Conservation (phyloP, 2,329 filamentous ascomycete species). For the Colletotrichum noveboracense region DNA sequence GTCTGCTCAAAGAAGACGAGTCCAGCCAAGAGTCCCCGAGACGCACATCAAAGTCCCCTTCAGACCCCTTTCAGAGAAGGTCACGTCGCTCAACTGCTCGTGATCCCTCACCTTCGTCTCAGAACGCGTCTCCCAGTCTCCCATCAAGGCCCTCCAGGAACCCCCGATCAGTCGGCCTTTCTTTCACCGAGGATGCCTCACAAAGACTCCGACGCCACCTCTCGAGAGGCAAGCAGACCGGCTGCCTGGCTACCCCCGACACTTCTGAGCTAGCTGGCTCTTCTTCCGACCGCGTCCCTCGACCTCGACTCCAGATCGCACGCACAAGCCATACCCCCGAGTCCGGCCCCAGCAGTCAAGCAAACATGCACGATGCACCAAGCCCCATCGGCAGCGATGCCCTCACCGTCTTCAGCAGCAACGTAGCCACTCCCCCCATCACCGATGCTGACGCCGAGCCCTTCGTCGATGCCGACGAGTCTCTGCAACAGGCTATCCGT, state of each 20-base stretch:
- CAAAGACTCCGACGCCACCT: conserved; percentile 45
- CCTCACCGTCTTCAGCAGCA: conserved; percentile 66
- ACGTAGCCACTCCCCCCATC: conserved; percentile 76
- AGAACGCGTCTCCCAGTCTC: conserved; percentile 31
- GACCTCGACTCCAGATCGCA: conserved; percentile 46
- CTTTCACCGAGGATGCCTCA: conserved; percentile 33
- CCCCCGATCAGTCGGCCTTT: conserved; percentile 2
- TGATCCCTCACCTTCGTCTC: conserved; percentile 37
- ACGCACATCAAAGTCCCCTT: conserved; percentile 26
- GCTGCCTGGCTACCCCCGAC: conserved; percentile 63
- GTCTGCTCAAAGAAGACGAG: conserved; percentile 28
- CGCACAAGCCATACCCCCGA: conserved; percentile 50
- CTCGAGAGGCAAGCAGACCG: conserved; percentile 30
- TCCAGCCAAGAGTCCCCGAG: conserved; percentile 32
- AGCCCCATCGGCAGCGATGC: conserved; percentile 61
- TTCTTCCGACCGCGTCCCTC: conserved; percentile 38
- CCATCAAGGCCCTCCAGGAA: conserved; percentile 22
- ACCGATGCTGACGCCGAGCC: conserved; percentile 74
- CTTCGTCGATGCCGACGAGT: conserved; percentile 56
- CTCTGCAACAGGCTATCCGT: conserved; percentile 50
- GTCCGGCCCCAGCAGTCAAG: conserved; percentile 41
- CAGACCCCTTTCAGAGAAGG: conserved; percentile 33
- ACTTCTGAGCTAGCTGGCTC: conserved; percentile 49
- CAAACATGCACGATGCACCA: conserved; percentile 26
- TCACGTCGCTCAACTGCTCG: conserved; percentile 36